Evolutionary conservation across 2,329 filamentous ascomycete genomes (phyloP), one percentile per base, ranked within the genome.

Genomic region (Pyricularia grisea): DNA sequence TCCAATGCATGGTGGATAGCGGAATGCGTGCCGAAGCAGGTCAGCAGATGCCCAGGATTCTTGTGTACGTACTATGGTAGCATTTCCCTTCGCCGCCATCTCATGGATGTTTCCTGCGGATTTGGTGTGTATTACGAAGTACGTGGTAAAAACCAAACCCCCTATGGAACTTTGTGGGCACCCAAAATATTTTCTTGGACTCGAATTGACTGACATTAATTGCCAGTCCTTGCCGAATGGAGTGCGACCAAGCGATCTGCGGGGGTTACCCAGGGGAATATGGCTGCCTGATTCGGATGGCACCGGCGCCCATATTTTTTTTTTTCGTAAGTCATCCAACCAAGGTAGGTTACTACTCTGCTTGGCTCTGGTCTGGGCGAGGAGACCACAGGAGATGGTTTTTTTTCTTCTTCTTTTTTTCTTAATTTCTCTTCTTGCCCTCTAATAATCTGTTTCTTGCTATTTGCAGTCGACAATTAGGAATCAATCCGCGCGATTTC

Each of bases 251-350:
- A 55, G 42, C 42, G 42, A 55, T 55, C 42, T 55, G 42, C 42
- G 42, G 42, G 42, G 42, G 42, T 55, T 55, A 66, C 31, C 63
- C 66, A 30, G 42, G 4, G 42, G 66, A 67, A 67, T 67, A 27
- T 67, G 66, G 66, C 36, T 67, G 66, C 66, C 66, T 67, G 66
- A 33, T 67, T 31, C 42, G 42, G 42, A 55, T 55, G 42, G 42
- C 42, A 55, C 42, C 20, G 42, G n/a, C 42, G 20, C 42, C 42
- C 42, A 25, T 33, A 33, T 27, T 27, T 27, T 27, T 27, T 33
- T 33, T 27, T 50, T 50, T 14, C 66, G 42, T 67, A 60, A 67
- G 66, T 17, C 66, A n/a, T 67, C 66, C 66, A 67, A 67, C 33
- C 66, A 58, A 10, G n/a, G 42, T 20, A 10, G 9, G 42, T 20